phyloP scores from a whole-genome alignment of 345 rosid species.

The Eucalyptus caleyi region DNA sequence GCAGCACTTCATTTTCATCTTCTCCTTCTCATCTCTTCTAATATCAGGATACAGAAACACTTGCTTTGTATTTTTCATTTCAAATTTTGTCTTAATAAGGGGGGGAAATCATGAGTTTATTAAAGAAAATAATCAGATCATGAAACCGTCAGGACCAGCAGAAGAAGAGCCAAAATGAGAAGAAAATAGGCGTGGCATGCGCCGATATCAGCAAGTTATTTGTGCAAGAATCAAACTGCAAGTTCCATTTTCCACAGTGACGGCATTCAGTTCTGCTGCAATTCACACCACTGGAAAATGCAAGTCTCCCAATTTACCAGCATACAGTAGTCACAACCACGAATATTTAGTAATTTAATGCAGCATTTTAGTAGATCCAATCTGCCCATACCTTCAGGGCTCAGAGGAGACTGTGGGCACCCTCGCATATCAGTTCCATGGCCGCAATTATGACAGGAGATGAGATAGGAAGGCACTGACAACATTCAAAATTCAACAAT shows the following conservation, averaged over 20 bases:
- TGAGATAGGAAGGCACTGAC: constrained; percentile 54
- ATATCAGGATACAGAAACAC: neutral
- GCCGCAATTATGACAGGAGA: constrained; percentile 83
- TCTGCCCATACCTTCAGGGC: constrained; percentile 42
- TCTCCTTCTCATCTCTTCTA: neutral
- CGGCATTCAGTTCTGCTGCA: neutral
- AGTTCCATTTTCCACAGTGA: neutral
- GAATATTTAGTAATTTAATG: neutral
- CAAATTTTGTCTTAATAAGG: rapidly evolving
- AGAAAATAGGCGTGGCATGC: neutral
- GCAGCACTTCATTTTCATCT: neutral
- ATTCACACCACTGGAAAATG: neutral
- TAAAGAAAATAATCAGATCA: neutral
- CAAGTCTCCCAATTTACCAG: neutral
- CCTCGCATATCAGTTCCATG: constrained; percentile 96
- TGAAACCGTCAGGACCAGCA: neutral
- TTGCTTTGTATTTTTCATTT: neutral
- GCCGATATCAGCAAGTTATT: neutral
- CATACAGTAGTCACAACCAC: neutral
- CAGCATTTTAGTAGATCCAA: neutral
- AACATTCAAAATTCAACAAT: neutral
- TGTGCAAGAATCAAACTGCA: neutral
- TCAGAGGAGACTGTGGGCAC: constrained; percentile 78
- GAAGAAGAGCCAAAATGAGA: neutral
- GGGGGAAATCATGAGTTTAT: neutral